Base-by-base conservation (phyloP, 2,329 filamentous ascomycete genomes). In the Xylariomycetidae sp. region DNA sequence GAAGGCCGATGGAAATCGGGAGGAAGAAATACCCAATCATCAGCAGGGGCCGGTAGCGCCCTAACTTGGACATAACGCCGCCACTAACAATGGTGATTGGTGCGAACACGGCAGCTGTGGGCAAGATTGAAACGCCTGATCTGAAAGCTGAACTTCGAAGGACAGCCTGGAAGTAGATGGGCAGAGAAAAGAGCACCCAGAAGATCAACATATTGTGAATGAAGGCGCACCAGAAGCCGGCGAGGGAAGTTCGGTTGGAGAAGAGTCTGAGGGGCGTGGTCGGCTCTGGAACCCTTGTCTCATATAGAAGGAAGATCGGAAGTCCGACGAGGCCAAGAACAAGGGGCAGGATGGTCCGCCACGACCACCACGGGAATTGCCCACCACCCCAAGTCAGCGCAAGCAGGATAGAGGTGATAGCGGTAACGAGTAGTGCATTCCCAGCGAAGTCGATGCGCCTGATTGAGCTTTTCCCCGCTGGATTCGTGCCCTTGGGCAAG, bases 221-320 rank as follows among this genome's bases (percentile, higher is more conserved):
- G 28, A 64, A 59, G 4, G 52, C 58, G 7, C 56, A 31, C 2
- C 46, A 30, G 27, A 57, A 60, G 4, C 43, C 51, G 3, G 49
- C 37, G 2, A 38, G 25, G 0, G 38, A 49, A 3, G 64, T 69
- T 4, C 59, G 53, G 40, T 65, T 69, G 2, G 44, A 45, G 51
- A 72, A 70, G n/a, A 70, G 49, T 7, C 51, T 47, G 2, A 56
- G 49, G 0, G 66, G 66, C 38, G 70, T 61, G 23, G 60, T 57
- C 1, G 53, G 32, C 20, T 23, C 20, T n/a, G 20, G 20, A n/a
- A 23, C n/a, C 20, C 20, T 8, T 8, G 20, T 23, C 16, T 41
- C 15, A 13, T 32, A 20, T 2, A 16, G 5, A 6, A 10, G n/a
- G 16, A 42, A 39, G 3, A 16, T 8, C 3, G 5, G 10, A n/a